Evolutionary conservation across 768 basidiomycete species (phyloP).

Genomic region (Kwoniella dendrophila): DNA sequence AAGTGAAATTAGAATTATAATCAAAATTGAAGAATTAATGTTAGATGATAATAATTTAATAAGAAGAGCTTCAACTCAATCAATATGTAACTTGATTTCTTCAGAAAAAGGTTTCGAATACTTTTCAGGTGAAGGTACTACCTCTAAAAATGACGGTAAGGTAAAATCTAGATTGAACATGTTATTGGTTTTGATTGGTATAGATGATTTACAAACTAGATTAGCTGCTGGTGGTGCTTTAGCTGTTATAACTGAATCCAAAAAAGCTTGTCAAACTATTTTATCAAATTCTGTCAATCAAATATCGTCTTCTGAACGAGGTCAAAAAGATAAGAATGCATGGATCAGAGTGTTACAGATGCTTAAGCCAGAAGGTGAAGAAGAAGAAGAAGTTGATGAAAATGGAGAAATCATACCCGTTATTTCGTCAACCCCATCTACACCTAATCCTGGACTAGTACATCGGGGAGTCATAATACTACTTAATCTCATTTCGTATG

Average conservation of each 20-base stretch:
- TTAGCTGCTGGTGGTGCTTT: conserved; percentile 89
- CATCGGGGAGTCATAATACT: conserved; percentile 79
- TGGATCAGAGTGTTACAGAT: conserved; percentile 68
- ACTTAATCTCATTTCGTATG: conserved; percentile 64
- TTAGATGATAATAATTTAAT: conserved; percentile 77
- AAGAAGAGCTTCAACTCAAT: conserved; percentile 83
- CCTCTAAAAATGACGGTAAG: conserved; percentile 7
- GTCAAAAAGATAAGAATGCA: conserved; percentile 33
- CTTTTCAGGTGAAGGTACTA: conserved; percentile 60
- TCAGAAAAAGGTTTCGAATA: conserved; percentile 75
- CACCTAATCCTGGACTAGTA: conserved; percentile 63
- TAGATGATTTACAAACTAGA: conserved; percentile 80
- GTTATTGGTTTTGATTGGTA: conserved; percentile 79
- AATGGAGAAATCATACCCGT: conserved; percentile 34
- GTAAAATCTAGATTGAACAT: conserved; percentile 65
- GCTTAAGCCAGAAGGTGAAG: conserved; percentile 59
- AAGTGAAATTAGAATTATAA: conserved; percentile 66
- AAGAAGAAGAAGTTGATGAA: conserved; percentile 57
- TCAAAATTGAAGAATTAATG: conserved; percentile 46
- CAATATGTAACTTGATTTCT: conserved; percentile 85
- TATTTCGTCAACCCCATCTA: conserved; percentile 32
- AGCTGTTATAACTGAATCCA: conserved; percentile 72
- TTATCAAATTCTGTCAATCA: conserved; percentile 38
- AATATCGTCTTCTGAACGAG: neutral
- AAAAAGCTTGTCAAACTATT: conserved; percentile 66